Evolutionary conservation across 148 eudicot genomes (phyloP), one percentile per base, ranked within the genome.

Genomic region (Polygonum aviculare): DNA sequence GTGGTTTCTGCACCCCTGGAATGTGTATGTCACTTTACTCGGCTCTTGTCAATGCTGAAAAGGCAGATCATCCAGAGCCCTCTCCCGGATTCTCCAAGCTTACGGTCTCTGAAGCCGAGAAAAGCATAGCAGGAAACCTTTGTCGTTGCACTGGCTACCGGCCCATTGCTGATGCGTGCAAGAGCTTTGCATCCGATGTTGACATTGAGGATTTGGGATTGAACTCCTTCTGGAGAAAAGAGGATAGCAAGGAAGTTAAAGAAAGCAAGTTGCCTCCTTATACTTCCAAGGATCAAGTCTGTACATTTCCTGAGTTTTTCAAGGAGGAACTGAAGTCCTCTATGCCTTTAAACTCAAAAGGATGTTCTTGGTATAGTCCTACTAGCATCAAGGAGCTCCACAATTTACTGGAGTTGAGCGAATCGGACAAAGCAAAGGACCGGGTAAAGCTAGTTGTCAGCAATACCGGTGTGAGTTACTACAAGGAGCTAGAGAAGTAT

Each of bases 111-210:
- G 98, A 94, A 79, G 98, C 96, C 11, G 97, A 94, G 83, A 90
- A 81, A 76, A 82, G 97, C 38, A 82, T 94, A 5, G 73, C 92
- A 16, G 98, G 98, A 77, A 86, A 94, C 83, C 89, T 94, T 33
- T 94, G 98, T 83, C 82, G 98, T 41, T 94, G 98, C 77, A 94
- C 98, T 73, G 98, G 98, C 21, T 94, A 94, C 81, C 94, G 98
- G 36, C 91, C 98, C 65, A 90, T 94, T 69, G 90, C 87, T 73
- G 97, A 94, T 88, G 97, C 90, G 71, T 94, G 97, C 88, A 94
- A 94, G 81, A 92, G 96, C 77, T 94, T 94, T 81, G 93, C 97
- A 74, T 75, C 83, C 77, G 83, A 90, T 88, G 92, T 94, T 47
- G 98, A 94, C 80, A 85, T 94, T 80, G 98, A 94, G 65, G 98